Base-by-base conservation (phyloP, 208 protist genomes). In the Trypanosoma theileri region DNA sequence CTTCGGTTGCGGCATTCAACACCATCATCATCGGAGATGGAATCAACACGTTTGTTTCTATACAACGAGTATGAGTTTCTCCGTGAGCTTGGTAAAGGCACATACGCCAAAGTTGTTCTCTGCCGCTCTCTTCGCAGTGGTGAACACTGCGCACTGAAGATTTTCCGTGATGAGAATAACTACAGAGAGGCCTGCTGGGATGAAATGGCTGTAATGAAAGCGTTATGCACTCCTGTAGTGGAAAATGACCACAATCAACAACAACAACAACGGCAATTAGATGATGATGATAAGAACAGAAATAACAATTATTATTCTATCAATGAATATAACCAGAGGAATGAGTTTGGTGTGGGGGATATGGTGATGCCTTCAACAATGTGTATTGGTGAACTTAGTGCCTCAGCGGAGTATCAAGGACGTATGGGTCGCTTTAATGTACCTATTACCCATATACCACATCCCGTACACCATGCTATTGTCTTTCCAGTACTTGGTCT, bases 101-200 rank as follows among this genome's bases (percentile, higher is more conserved):
- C 89, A 12, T 94, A 85, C 77, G 83, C 86, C 16, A 94, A 92
- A 70, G 89, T 94, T 28, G 86, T 92, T 24, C 75, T 88, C 41
- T 84, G 76, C 40, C 50, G 35, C 2, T 69, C 65, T 12, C 53
- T 79, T 28, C 53, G 67, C 44, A 69, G 40, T n/a, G 61, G 54
- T 13, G 69, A 74, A 0, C 58, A 58, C 11, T 83, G 85, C 19
- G 88, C 88, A 16, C 67, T 94, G 22, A 94, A 94, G 74, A 81
- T 94, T 19, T 91, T 94, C 65, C 85, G 88, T 21, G 76, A 90
- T 59, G 82, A 88, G 66, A 66, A 79, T 22, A 66, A 69, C 57
- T 92, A 94, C 74, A 67, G 76, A 48, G 79, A 88, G 56, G 85
- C 88, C 16, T 89, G 82, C 69, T 88, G 79, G 73, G 85, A 94